Conservation (phyloP, 768 basidiomycete genomes). For the Mycena rebaudengoi region DNA sequence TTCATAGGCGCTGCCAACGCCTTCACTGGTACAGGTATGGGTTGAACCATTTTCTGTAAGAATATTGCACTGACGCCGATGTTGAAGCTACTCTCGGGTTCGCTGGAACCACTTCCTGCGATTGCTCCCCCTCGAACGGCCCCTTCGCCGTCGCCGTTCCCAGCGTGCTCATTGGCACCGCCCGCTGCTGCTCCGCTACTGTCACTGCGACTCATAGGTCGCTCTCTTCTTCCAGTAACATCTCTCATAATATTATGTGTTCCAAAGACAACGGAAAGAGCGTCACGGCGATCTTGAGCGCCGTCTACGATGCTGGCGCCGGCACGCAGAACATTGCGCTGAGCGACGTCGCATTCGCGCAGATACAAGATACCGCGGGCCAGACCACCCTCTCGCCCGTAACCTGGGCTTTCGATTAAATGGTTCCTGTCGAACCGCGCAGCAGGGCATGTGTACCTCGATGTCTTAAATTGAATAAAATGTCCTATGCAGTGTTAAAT, state of each 20-base stretch:
- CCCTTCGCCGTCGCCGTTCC: conserved; percentile 3
- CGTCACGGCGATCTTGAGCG: conserved; percentile 9
- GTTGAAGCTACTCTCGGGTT: neutral
- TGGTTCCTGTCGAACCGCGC: no score
- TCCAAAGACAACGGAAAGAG: neutral
- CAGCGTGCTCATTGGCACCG: neutral
- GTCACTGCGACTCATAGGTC: neutral
- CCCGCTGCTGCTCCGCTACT: neutral
- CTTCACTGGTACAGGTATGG: neutral
- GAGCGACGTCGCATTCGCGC: neutral
- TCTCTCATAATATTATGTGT: neutral
- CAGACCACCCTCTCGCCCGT: neutral
- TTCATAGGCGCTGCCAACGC: neutral
- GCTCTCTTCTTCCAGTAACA: no score
- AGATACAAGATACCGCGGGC: neutral
- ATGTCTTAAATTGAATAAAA: no score
- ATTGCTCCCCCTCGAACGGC: neutral
- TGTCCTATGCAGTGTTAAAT: no score
- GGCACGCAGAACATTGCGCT: conserved; percentile 10
- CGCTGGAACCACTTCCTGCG: neutral
- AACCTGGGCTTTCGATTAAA: conserved; percentile 8
- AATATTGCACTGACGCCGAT: neutral
- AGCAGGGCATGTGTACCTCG: no score
- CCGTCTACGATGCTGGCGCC: neutral
- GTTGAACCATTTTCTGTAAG: neutral